Base-by-base conservation (phyloP, 805 yeast genomes). In the Vanderwaltozyma verrucispora region DNA sequence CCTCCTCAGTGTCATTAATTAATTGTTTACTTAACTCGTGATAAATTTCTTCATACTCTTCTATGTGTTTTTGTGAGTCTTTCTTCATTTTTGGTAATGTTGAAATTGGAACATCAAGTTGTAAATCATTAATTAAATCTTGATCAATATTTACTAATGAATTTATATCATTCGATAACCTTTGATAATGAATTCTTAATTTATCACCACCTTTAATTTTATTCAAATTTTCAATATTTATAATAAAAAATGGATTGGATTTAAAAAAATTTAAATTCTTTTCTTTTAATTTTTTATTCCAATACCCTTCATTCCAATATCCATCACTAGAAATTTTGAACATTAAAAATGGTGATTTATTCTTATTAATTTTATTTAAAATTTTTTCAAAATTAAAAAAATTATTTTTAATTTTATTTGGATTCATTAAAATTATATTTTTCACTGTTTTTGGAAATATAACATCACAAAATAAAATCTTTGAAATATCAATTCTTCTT, bases 301-400 rank as follows among this genome's bases (percentile, higher is more conserved):
- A 89, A 58, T 85, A 89, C 0, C 96, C 97, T 43, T 75, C 73
- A 50, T 86, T 80, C 98, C 97, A 92, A 62, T 89, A 92, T 4
- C 53, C 59, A 0, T 38, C 27, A 88, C 77, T 96, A 79, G 82
- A 28, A 94, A 95, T 0, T 85, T 74, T 54, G 72, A 85, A 2
- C 88, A 56, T 30, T n/a, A 46, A 95, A 53, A 88, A 88, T 2
- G 94, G 84, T 12, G 39, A 32, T 3, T 38, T 32, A 5, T 34
- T 32, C 1, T 37, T 26, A 1, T 28, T 21, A 12, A 32, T 28
- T 7, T 36, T 25, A 9, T 36, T 39, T 40, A 69, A 62, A 64
- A 88, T 51, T 48, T 84, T 94, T 0, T 85, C 70, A 36, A 94
- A 71, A 28, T 81, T 81, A 35, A 85, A 72, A 51, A 84, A 94